Conservation (phyloP, 2,329 filamentous ascomycete genomes). For the Cladorrhinum sp. region DNA sequence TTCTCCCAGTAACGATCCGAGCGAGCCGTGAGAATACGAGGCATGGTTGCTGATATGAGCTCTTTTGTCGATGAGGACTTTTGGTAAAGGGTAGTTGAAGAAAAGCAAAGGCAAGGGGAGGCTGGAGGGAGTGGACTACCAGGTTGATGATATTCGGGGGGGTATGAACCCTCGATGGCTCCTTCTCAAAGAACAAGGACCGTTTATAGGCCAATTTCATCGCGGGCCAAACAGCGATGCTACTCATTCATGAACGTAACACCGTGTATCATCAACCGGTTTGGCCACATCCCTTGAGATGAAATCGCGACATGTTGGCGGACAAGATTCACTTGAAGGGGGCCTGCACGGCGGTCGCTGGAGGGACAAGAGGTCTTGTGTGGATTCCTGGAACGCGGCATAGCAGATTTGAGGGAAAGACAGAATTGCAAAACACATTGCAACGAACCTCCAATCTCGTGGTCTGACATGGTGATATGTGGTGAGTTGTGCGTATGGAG, state of each 20-base stretch:
- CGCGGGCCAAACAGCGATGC: not conserved
- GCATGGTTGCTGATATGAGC: not conserved
- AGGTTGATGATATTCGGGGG: not conserved
- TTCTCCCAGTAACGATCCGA: not conserved
- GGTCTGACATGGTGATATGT: constrained; percentile 56
- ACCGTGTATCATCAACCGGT: not conserved
- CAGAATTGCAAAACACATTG: not conserved
- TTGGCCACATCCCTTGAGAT: not conserved
- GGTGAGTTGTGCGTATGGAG: not conserved
- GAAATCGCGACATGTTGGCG: not conserved
- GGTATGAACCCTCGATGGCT: not conserved
- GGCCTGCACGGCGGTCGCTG: too few relatives aligned
- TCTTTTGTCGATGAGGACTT: not conserved
- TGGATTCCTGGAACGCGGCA: too few relatives aligned
- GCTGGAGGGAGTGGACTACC: too few relatives aligned
- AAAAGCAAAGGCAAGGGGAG: not conserved
- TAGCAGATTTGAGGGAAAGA: not conserved
- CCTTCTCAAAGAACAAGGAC: not conserved
- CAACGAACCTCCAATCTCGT: constrained; percentile 61
- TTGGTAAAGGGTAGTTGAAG: not conserved
- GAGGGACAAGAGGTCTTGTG: too few relatives aligned
- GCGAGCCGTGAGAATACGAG: not conserved
- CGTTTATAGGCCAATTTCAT: not conserved
- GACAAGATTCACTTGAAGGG: constrained; percentile 11
- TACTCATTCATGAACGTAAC: not conserved